Percentiles rank a stretch among this genome's conserved stretches.
phyloP scores from a whole-genome alignment of 1,284 basidiomycete species.

The Ceratobasidium sp. region DNA sequence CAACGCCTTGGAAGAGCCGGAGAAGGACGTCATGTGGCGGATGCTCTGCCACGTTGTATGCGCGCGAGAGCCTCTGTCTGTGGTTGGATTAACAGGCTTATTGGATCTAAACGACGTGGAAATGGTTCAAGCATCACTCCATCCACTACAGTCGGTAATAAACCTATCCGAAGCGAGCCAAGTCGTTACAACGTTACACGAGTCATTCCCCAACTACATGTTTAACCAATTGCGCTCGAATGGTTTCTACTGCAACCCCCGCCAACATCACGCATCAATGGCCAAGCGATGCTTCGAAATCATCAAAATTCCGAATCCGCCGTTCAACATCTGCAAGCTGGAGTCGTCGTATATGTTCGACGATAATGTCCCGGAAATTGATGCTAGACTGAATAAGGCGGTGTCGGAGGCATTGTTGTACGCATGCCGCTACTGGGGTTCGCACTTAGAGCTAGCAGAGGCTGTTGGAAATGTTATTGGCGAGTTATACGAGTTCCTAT shows the following conservation, averaged over 20 bases:
- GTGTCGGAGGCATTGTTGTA: neutral
- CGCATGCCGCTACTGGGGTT: slow-evolving; percentile 12
- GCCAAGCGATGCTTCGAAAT: neutral
- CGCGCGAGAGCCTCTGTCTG: neutral
- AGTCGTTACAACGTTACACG: neutral
- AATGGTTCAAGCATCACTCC: neutral
- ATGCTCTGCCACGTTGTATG: neutral
- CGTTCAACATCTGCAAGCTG: slow-evolving; percentile 26
- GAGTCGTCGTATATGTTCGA: slow-evolving; percentile 16
- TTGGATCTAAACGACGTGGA: neutral
- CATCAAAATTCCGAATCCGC: neutral
- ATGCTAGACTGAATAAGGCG: neutral
- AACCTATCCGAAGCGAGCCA: neutral
- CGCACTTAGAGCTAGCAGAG: neutral
- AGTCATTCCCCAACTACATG: neutral
- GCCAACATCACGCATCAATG: neutral
- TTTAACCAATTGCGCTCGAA: neutral
- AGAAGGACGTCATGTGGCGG: neutral
- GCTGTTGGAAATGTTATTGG: neutral
- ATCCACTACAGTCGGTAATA: neutral
- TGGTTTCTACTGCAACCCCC: neutral
- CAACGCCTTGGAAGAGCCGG: neutral
- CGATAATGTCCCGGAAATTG: neutral
- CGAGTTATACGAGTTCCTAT: slow-evolving; percentile 6
- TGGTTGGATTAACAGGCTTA: neutral